These are phyloP conservation scores for Phaseolus coccineus DNA, from an alignment of 331 rosid species.

Conservation along the genomic window DNA sequence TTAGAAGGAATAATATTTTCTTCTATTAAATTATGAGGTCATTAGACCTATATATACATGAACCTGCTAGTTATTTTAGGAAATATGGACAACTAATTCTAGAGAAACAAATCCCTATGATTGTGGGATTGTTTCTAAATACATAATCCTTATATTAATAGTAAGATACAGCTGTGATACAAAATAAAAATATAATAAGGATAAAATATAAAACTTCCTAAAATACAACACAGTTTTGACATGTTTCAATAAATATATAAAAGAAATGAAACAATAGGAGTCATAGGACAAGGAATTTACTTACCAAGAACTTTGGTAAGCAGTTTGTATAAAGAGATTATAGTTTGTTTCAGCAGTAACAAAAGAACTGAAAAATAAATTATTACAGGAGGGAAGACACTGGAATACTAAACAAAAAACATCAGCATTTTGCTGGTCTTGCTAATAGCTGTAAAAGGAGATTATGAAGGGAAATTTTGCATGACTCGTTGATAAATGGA, in stretches of 20 bases:
- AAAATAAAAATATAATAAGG: too few species aligned
- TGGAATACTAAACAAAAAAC: constrained; percentile 26
- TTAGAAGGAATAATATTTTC: too few species aligned
- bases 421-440: constrained; percentile 19
- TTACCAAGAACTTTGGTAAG: constrained; percentile 41
- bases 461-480: constrained; percentile 65
- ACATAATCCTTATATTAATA: too few species aligned
- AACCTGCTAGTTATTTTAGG: too few species aligned
- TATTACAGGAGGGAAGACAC: constrained; percentile 26
- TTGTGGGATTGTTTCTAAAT: too few species aligned
- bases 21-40: too few species aligned
- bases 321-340: constrained; percentile 41
- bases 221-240: too few species aligned
- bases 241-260: neutral
- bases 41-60: too few species aligned
- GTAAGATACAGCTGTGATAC: too few species aligned
- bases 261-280: constrained; percentile 21
- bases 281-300: constrained; percentile 21
- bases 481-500: constrained; percentile 54
- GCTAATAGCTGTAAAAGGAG: constrained; percentile 23
- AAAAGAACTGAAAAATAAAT: neutral
- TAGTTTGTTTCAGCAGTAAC: neutral
- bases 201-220: too few species aligned
- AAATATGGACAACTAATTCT: too few species aligned
- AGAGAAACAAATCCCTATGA: too few species aligned